phyloP scores from a whole-genome alignment of 1,139 yeast genomes.

The Candida sanyaensis region DNA sequence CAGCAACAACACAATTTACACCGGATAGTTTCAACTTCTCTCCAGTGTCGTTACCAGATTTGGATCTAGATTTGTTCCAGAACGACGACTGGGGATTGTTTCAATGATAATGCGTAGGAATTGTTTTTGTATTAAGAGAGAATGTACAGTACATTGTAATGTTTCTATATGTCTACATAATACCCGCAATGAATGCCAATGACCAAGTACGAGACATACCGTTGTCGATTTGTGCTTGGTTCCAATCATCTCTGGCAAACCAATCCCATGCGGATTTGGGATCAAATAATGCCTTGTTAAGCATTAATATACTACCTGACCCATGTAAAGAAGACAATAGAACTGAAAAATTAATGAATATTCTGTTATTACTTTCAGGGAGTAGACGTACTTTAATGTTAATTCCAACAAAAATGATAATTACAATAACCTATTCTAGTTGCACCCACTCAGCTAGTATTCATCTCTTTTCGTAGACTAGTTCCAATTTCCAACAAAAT shows the following conservation, averaged over 20 bases:
- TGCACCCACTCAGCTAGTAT: too few relatives aligned
- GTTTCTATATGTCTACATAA: background rate
- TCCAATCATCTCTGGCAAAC: slow-evolving; percentile 43
- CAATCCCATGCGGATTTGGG: slow-evolving; percentile 39
- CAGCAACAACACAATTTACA: background rate
- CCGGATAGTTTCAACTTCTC: background rate
- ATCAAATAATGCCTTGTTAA: slow-evolving; percentile 40
- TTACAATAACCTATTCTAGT: too few relatives aligned
- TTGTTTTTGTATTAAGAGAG: too few relatives aligned
- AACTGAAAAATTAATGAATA: too few relatives aligned
- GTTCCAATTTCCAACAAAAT: too few relatives aligned
- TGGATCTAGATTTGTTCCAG: background rate
- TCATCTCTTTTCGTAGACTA: too few relatives aligned
- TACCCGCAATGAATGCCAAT: slow-evolving; percentile 42
- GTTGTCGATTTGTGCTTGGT: slow-evolving; percentile 38
- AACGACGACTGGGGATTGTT: slow-evolving; percentile 1
- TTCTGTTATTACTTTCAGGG: too few relatives aligned
- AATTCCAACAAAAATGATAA: too few relatives aligned
- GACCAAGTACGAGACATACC: slow-evolving; percentile 52
- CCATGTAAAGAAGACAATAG: too few relatives aligned
- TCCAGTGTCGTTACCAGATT: background rate
- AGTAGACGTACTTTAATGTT: too few relatives aligned
- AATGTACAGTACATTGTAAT: too few relatives aligned
- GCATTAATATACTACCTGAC: slow-evolving; percentile 39
- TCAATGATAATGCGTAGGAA: background rate